Evolutionary conservation across 768 basidiomycete species (phyloP).

Genomic region (Tulasnella sp.): DNA sequence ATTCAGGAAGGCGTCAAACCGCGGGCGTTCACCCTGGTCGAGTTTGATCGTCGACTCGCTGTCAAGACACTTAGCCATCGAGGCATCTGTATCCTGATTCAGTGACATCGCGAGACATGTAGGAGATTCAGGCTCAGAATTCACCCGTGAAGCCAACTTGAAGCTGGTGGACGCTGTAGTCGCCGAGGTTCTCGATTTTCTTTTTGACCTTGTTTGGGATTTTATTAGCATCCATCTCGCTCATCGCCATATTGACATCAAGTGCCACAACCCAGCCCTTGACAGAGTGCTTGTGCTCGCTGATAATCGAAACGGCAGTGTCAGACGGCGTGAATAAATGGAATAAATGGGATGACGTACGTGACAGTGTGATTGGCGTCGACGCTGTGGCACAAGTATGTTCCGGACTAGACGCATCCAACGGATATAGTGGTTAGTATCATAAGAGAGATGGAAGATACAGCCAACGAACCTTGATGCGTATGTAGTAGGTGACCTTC

Average conservation of each 20-base stretch:
- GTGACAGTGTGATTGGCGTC: neutral
- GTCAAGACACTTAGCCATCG: too few relatives aligned
- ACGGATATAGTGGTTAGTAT: neutral
- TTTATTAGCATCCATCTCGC: neutral
- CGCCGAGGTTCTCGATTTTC: neutral
- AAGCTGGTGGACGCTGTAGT: neutral
- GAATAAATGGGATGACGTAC: neutral
- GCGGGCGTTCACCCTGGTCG: neutral
- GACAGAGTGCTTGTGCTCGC: neutral
- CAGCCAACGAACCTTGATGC: neutral
- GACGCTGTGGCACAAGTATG: neutral
- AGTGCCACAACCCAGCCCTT: neutral
- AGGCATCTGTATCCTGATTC: too few relatives aligned
- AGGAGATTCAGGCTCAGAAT: too few relatives aligned
- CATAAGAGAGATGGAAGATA: neutral
- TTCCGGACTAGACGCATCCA: too few relatives aligned
- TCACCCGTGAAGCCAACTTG: neutral
- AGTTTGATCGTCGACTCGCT: neutral
- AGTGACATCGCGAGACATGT: too few relatives aligned
- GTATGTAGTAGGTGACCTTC: neutral
- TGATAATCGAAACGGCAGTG: neutral
- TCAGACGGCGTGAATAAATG: neutral
- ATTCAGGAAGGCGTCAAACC: neutral
- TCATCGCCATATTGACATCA: neutral
- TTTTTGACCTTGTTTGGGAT: neutral